A percentile compares a stretch with the other conserved stretches of the same genome.
phyloP scores from a whole-genome alignment of 1,284 basidiomycete species.

The Xerocomus amazonicus region DNA sequence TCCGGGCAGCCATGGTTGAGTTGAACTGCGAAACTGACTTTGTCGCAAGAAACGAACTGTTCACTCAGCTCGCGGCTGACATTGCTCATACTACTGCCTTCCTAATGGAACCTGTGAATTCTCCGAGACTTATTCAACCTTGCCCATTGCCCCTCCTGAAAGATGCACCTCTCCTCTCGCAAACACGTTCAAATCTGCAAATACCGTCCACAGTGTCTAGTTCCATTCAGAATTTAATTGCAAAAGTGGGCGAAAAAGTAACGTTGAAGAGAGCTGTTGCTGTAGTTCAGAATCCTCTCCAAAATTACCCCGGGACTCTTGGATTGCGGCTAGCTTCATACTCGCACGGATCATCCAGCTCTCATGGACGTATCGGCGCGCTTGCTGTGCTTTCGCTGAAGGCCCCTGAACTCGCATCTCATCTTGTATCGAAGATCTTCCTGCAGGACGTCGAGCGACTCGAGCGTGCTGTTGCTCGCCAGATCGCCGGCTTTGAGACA shows the following conservation, averaged over 20 bases:
- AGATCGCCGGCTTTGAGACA: conserved; percentile 85
- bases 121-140: conserved; percentile 39
- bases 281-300: conserved; percentile 60
- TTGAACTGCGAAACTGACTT: conserved; percentile 98
- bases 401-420: conserved; percentile 41
- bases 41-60: conserved; percentile 85
- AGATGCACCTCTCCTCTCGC: conserved; percentile 66
- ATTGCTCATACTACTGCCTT: conserved; percentile 88
- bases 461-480: conserved; percentile 76
- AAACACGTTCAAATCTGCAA: conserved; percentile 35
- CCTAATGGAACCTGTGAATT: conserved; percentile 52
- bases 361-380: conserved; percentile 68
- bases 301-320: conserved; percentile 34
- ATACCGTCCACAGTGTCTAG: conserved; percentile 58
- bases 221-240: conserved; percentile 77
- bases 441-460: conserved; percentile 58
- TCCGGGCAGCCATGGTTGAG: conserved; percentile 86
- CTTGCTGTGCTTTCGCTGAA: conserved; percentile 64
- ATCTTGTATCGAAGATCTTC: conserved; percentile 46
- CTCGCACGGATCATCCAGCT: conserved; percentile 62
- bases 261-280: conserved; percentile 71
- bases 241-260: conserved; percentile 90
- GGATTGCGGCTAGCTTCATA: conserved; percentile 75
- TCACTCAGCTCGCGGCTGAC: conserved; percentile 72
- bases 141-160: conserved; percentile 53